Evolutionary conservation across 306 rosid species (phyloP).

Genomic region (Casuarina glauca): DNA sequence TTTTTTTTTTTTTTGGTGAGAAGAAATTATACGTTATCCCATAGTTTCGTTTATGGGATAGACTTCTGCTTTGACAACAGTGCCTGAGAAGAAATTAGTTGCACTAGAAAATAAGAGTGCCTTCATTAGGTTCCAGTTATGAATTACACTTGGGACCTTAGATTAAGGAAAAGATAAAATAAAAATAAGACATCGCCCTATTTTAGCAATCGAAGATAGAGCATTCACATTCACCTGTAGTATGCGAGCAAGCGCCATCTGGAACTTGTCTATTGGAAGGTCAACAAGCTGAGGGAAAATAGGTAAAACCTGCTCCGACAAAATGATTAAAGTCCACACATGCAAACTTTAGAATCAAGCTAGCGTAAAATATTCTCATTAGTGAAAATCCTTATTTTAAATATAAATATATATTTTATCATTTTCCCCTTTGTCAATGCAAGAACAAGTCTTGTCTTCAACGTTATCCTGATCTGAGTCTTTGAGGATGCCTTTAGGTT

Average conservation of each 20-base stretch:
- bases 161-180: background rate
- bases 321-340: constrained; percentile 33
- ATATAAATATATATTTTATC: background rate
- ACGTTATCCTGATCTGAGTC: background rate
- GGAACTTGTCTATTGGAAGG: constrained; percentile 94
- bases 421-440: background rate
- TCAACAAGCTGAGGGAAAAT: constrained; percentile 88
- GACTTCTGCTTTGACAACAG: background rate
- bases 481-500: background rate
- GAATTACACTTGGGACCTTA: background rate
- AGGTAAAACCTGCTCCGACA: constrained; percentile 77
- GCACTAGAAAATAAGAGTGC: background rate
- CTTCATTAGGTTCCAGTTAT: background rate
- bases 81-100: background rate
- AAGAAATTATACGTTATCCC: constrained; percentile 9
- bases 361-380: constrained; percentile 16
- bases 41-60: background rate
- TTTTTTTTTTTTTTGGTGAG: background rate
- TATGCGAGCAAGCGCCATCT: constrained; percentile 94
- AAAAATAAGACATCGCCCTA: background rate
- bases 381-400: background rate
- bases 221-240: constrained; percentile 71
- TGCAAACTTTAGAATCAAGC: background rate
- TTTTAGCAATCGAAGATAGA: constrained; percentile 16
- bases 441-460: background rate